phyloP scores from a whole-genome alignment of 768 basidiomycete species.

The Pleurotus platypus region DNA sequence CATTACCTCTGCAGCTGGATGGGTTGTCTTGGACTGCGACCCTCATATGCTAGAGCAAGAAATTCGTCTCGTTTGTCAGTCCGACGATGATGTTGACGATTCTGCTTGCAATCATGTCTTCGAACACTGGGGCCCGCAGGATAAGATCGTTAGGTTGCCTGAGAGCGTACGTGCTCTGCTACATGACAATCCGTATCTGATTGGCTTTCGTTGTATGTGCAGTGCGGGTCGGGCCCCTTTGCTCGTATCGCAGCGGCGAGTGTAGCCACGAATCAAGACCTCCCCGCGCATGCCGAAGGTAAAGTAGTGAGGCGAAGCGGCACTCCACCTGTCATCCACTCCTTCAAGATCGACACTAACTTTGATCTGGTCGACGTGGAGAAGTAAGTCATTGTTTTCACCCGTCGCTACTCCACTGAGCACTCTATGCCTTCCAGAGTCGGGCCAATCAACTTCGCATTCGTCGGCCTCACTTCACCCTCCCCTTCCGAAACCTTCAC shows the following conservation, averaged over 20 bases:
- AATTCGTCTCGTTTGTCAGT: neutral
- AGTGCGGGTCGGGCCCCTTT: conserved; percentile 15
- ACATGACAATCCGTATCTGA: neutral
- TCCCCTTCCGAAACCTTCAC: conserved; percentile 11
- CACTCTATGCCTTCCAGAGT: neutral
- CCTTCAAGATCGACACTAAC: conserved; percentile 29
- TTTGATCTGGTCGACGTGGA: conserved; percentile 22
- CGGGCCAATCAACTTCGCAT: conserved; percentile 4
- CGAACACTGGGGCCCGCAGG: neutral
- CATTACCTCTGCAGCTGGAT: neutral
- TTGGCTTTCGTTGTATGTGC: neutral
- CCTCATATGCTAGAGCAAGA: neutral
- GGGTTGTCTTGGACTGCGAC: neutral
- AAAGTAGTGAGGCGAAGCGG: conserved; percentile 21
- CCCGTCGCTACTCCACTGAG: neutral
- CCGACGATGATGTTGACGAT: neutral
- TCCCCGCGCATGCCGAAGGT: conserved; percentile 21
- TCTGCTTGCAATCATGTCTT: neutral
- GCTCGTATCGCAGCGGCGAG: conserved; percentile 28
- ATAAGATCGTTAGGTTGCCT: neutral
- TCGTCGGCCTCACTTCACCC: conserved; percentile 12
- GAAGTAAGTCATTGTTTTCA: conserved; percentile 4
- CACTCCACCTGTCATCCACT: conserved; percentile 23
- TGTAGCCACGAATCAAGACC: conserved; percentile 30
- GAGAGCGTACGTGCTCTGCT: neutral